phyloP scores from a whole-genome alignment of 2,329 filamentous ascomycete genomes.

The Periconia digitata region DNA sequence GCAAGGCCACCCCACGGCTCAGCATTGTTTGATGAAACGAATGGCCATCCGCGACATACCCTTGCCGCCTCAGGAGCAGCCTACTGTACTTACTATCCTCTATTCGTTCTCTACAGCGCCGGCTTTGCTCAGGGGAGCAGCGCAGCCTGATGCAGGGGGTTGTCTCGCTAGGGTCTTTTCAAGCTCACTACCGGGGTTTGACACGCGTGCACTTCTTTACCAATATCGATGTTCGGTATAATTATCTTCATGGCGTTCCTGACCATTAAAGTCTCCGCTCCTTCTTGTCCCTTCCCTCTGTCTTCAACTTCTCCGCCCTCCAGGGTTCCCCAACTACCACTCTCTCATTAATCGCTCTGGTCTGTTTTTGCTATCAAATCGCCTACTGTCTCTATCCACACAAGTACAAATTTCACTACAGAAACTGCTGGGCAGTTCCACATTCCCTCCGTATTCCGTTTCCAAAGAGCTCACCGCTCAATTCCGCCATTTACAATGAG shows the following conservation, averaged over 20 bases:
- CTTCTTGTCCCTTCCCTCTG: neutral
- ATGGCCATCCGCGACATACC: slow-evolving; percentile 12
- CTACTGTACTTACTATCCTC: neutral
- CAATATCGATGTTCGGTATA: slow-evolving; percentile 21
- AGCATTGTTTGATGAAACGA: slow-evolving; percentile 26
- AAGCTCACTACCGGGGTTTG: neutral
- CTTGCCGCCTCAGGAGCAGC: neutral
- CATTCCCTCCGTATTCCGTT: neutral
- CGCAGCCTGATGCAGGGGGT: slow-evolving; percentile 16
- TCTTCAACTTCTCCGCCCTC: slow-evolving; percentile 3
- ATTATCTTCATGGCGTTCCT: slow-evolving; percentile 8
- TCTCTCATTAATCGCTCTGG: neutral
- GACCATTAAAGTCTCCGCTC: neutral
- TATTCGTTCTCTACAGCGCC: slow-evolving; percentile 12
- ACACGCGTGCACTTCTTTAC: neutral
- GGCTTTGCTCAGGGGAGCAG: slow-evolving; percentile 11
- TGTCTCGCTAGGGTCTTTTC: neutral
- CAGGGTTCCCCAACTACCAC: slow-evolving; percentile 1
- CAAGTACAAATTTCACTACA: neutral
- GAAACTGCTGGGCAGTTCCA: slow-evolving; percentile 38
- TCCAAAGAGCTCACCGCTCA: slow-evolving; percentile 30
- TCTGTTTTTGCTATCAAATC: neutral
- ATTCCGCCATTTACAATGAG: slow-evolving; percentile 16
- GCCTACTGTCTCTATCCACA: neutral
- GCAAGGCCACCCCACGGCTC: neutral